Percentiles rank a stretch among this genome's conserved stretches.
phyloP scores from a whole-genome alignment of 441 rosid species.

The Rhodomyrtus psidioides region DNA sequence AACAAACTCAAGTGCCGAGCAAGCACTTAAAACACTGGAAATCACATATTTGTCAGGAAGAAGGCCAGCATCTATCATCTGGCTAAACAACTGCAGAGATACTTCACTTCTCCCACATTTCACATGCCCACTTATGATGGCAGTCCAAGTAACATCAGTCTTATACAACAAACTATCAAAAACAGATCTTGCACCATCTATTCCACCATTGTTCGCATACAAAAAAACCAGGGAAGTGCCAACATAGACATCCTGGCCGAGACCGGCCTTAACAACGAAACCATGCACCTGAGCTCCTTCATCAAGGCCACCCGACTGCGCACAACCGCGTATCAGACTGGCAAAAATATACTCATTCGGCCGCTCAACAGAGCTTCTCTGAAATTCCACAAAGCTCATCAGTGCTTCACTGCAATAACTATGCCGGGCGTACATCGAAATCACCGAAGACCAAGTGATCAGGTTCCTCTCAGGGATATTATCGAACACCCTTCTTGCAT shows the following conservation, averaged over 20 bases:
- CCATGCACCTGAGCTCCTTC: conserved; percentile 37
- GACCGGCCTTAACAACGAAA: conserved; percentile 36
- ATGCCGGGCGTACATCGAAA: background rate
- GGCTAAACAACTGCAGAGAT: conserved; percentile 29
- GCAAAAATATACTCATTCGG: background rate
- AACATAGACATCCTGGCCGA: conserved; percentile 41
- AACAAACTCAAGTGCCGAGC: conserved; percentile 28
- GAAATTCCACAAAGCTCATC: background rate
- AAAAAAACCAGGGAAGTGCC: conserved; percentile 45
- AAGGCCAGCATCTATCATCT: conserved; percentile 17
- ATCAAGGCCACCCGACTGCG: conserved; percentile 15
- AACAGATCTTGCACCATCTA: conserved; percentile 40
- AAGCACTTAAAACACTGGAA: conserved; percentile 41
- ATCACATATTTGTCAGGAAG: conserved; percentile 39
- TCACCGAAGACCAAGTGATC: conserved; percentile 65
- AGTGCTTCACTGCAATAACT: background rate
- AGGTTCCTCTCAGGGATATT: conserved; percentile 47
- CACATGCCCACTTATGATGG: conserved; percentile 40
- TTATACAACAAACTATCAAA: conserved; percentile 37
- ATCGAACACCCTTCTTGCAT: conserved; percentile 45
- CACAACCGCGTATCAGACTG: background rate
- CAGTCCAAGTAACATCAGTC: conserved; percentile 50
- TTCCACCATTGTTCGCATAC: conserved; percentile 28
- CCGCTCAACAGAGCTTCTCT: background rate
- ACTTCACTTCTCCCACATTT: conserved; percentile 40